Base-by-base conservation (phyloP, 2,329 filamentous ascomycete species). In the Sporothrix phasma region DNA sequence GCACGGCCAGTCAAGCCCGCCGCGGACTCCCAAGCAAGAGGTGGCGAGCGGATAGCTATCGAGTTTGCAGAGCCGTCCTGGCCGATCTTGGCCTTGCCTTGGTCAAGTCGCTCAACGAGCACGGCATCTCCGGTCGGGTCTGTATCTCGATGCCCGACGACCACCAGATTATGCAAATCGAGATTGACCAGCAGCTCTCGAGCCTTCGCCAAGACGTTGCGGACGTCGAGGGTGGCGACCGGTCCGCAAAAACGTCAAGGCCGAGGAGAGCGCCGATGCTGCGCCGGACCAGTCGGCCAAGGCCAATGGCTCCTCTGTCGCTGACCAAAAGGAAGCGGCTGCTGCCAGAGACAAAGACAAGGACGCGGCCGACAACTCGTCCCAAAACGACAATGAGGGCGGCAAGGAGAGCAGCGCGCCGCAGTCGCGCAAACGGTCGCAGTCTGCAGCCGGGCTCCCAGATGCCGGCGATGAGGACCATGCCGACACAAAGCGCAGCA, bases 401-500 rank as follows among this genome's bases (percentile, higher is more conserved):
- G 61, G 43, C 41, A 70, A 70, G 22, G 74, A 76, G 31, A 72
- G 71, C 19, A 76, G 76, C 53, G 68, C 69, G n/a, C 77, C 79
- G 1, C 68, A 76, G 5, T 72, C 76, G 13, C 80, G 79, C 0
- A 78, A 84, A 60, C 78, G 85, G 59, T 87, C 85, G 1, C 84
- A 87, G 66, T 88, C 85, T 11, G 74, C 76, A 34, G 85, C 85
- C 4, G 84, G 84, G 3, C 73, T 88, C 17, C 77, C 77, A 0
- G 84, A 87, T 2, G 77, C 73, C 0, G 51, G 34, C 7, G 84
- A 87, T 61, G 84, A 87, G 39, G 64, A 66, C 15, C 79, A 77
- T 26, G 76, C 76, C 1, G 78, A 82, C 11, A 81, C 83, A 62
- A 88, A 87, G 70, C 78, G 85, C 64, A 88, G 85, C 72, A 89